A percentile compares a stretch with the other conserved stretches of the same genome.
phyloP scores from a whole-genome alignment of 176 grass and related monocot genomes.

The Raddia distichophylla region DNA sequence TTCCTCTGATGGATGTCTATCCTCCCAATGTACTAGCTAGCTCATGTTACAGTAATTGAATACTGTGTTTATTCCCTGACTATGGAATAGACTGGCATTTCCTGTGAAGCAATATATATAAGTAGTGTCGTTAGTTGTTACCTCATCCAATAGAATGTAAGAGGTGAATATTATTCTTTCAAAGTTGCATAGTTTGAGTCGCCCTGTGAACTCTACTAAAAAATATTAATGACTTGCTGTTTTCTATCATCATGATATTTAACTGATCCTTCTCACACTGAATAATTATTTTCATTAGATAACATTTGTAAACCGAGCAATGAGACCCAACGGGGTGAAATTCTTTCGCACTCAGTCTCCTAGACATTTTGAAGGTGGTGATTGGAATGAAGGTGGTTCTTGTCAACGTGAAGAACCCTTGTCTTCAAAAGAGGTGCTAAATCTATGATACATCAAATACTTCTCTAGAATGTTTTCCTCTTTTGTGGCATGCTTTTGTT shows the following conservation, averaged over 20 bases:
- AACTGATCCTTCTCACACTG: not conserved
- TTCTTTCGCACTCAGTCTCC: conserved; percentile 91
- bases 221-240: not conserved
- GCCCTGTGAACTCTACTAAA: conserved; percentile 2
- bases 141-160: not conserved
- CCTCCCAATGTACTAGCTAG: too few species aligned
- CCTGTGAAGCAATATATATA: not conserved
- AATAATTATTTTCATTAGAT: conserved; percentile 48
- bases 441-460: not conserved
- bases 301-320: conserved; percentile 53
- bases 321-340: conserved; percentile 43
- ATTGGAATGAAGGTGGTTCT: conserved; percentile 83
- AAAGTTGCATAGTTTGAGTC: not conserved
- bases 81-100: not conserved
- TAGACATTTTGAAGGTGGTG: conserved; percentile 94
- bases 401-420: conserved; percentile 64
- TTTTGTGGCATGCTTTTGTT: not conserved
- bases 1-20: too few species aligned
- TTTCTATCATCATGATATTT: not conserved
- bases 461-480: conserved; percentile 9
- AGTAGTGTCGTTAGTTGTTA: not conserved
- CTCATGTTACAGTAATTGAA: not conserved
- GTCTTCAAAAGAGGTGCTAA: conserved; percentile 53
- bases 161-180: not conserved
- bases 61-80: not conserved